These are phyloP conservation scores for Exophiala bonariae DNA, from an alignment of 2,329 filamentous ascomycete species.

Conservation along the genomic window DNA sequence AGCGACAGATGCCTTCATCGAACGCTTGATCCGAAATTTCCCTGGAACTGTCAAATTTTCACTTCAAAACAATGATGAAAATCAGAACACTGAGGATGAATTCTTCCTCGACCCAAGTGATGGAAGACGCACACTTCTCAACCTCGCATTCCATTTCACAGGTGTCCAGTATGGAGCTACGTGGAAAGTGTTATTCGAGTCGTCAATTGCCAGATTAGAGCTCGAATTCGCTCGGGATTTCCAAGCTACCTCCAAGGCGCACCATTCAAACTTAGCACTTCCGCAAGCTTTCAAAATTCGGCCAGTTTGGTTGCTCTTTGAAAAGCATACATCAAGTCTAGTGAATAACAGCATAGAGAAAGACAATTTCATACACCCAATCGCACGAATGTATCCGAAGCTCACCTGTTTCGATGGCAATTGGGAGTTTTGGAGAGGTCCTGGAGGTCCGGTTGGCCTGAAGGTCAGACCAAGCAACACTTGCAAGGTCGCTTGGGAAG, in stretches of 20 bases:
- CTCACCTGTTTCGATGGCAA: constrained; percentile 35
- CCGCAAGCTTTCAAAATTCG: no score
- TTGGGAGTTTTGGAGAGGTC: constrained; percentile 48
- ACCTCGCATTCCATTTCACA: constrained; percentile 35
- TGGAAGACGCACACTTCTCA: constrained; percentile 32
- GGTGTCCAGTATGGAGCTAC: constrained; percentile 33
- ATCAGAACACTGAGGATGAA: no score
- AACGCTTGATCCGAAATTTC: no score
- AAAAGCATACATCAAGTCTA: no score
- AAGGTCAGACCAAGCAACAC: constrained; percentile 36
- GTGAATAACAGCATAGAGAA: no score
- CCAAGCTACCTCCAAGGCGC: no score
- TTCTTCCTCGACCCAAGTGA: no score
- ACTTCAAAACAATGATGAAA: no score
- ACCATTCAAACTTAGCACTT: no score
- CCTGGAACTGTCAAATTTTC: no score
- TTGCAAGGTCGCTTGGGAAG: constrained; percentile 39
- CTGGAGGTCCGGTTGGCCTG: constrained; percentile 30
- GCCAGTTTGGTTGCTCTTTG: constrained; percentile 49
- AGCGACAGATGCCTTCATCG: neutral
- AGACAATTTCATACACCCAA: constrained; percentile 46
- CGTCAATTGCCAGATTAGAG: constrained; percentile 12
- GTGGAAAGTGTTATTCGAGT: constrained; percentile 46
- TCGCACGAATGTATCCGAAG: constrained; percentile 48
- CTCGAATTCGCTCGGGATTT: constrained; percentile 13